A percentile compares a stretch with the other conserved stretches of the same genome.
These are phyloP conservation scores for Phytophthora cajani DNA, from an alignment of 352 stramenopile species.

Conservation along the genomic window DNA sequence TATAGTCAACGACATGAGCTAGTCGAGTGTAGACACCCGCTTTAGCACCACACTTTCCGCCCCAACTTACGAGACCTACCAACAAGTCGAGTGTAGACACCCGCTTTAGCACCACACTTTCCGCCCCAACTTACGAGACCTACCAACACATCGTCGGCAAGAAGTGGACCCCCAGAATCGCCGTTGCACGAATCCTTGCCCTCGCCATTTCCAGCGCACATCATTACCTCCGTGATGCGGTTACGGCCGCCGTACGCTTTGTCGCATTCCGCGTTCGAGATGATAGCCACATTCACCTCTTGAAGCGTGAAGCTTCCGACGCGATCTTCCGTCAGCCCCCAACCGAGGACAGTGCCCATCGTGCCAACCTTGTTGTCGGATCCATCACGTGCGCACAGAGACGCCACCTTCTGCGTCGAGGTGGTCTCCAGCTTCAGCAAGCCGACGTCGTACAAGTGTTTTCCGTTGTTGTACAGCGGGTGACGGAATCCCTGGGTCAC, in stretches of 20 bases:
- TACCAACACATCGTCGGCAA: constrained; percentile 49
- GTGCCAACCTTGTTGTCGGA: constrained; percentile 49
- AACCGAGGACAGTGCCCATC: constrained; percentile 54
- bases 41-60: constrained; percentile 52
- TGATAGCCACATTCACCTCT: constrained; percentile 52
- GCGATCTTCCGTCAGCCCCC: constrained; percentile 52
- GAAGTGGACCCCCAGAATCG: constrained; percentile 64
- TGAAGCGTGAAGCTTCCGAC: constrained; percentile 41
- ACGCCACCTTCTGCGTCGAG: constrained; percentile 31
- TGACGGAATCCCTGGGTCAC: constrained; percentile 19
- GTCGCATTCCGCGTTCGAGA: constrained; percentile 55
- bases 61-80: constrained; percentile 69
- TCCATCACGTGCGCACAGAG: constrained; percentile 37
- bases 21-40: constrained; percentile 62
- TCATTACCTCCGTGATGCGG: constrained; percentile 63
- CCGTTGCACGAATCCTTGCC: constrained; percentile 68
- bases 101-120: constrained; percentile 51
- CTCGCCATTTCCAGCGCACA: constrained; percentile 57
- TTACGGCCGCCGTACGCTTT: constrained; percentile 31
- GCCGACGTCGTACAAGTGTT: constrained; percentile 43
- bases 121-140: constrained; percentile 71
- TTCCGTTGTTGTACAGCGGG: constrained; percentile 24
- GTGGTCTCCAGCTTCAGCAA: constrained; percentile 51
- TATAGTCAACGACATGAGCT: constrained; percentile 55
- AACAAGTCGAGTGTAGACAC: constrained; percentile 63